A percentile compares a stretch with the other conserved stretches of the same genome.
phyloP scores from a whole-genome alignment of 352 stramenopile genomes.

The Phytophthora kernoviae region DNA sequence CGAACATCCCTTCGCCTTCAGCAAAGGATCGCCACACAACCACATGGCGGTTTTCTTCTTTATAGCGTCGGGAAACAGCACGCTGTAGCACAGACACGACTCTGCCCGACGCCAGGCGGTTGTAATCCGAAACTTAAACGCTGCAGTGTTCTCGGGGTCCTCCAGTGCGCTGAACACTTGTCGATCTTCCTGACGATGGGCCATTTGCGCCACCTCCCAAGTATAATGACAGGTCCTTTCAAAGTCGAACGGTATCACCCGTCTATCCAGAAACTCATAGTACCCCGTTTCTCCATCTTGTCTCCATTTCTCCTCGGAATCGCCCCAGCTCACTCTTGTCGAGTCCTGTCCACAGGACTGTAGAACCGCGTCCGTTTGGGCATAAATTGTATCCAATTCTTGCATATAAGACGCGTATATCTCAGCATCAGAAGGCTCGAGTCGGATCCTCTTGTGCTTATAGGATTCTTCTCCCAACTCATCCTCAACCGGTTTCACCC shows the following conservation, averaged over 20 bases:
- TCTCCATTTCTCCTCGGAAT: conserved; percentile 6
- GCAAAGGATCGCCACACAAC: conserved; percentile 25
- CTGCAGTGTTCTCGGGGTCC: conserved; percentile 5
- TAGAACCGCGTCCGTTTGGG: conserved; percentile 6
- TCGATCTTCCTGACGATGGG: conserved; percentile 10
- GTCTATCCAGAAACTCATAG: conserved; percentile 6
- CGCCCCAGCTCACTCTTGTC: background rate
- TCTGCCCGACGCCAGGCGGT: background rate
- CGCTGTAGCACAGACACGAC: conserved; percentile 23
- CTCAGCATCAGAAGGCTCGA: conserved; percentile 5
- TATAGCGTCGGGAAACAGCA: conserved; percentile 12
- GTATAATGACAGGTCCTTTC: conserved; percentile 5
- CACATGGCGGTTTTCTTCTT: conserved; percentile 15
- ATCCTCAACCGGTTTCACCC: background rate
- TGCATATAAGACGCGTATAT: conserved; percentile 3
- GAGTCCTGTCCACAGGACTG: conserved; percentile 6
- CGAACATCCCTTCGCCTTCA: conserved; percentile 24
- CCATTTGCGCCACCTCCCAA: conserved; percentile 8
- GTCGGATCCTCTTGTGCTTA: conserved; percentile 3
- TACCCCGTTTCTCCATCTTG: background rate
- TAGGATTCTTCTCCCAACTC: background rate
- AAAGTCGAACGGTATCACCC: conserved; percentile 13
- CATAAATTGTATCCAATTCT: conserved; percentile 2
- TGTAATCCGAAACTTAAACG: conserved; percentile 13
- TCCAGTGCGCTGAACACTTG: background rate